Base-by-base conservation (phyloP, 2,329 filamentous ascomycete species). In the Fusarium falciforme region DNA sequence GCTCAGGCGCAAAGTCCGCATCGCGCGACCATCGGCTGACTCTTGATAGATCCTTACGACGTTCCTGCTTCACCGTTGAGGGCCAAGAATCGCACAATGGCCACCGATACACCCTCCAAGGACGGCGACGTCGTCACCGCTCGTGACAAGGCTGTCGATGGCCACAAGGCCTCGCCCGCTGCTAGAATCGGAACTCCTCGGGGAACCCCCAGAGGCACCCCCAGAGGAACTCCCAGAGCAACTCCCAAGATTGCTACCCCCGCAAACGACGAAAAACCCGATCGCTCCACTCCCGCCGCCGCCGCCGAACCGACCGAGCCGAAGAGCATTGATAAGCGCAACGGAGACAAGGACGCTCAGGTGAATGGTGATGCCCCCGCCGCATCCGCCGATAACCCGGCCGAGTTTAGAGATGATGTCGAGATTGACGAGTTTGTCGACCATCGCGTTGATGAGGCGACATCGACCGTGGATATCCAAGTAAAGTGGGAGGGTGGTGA, bases 401-500 rank as follows among this genome's bases (percentile, higher is more conserved):
- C 55, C n/a, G 64, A 64, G 10, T 71, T 64, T 17, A 61, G 65
- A 69, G 65, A 70, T 55, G 72, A 79, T 22, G 65, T 77, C 20
- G 74, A 77, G 61, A 76, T 79, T 38, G 76, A 79, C 10, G 67
- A 64, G 14, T 76, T 79, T 54, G 35, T 68, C 12, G 17, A 40
- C 11, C 76, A 79, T 16, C 74, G 76, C 20, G 65, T 79, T 12
- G 77, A 79, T 47, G 35, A 67, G 14, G 55, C 69, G 12, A 77
- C 70, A 25, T 66, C 77, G 29, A 79, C 76, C 4, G 76, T 79
- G 5, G 77, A 78, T 11, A 78, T 79, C 20, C 58, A 61, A 25
- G 77, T 79, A 44, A 61, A 58, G 17, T 79, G 77, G 77, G 77
- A 58, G 6, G 69, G 70, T 14, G 77, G 77, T 52, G 77, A 79